Conservation (phyloP, 768 basidiomycete species). For the Vararia minispora region DNA sequence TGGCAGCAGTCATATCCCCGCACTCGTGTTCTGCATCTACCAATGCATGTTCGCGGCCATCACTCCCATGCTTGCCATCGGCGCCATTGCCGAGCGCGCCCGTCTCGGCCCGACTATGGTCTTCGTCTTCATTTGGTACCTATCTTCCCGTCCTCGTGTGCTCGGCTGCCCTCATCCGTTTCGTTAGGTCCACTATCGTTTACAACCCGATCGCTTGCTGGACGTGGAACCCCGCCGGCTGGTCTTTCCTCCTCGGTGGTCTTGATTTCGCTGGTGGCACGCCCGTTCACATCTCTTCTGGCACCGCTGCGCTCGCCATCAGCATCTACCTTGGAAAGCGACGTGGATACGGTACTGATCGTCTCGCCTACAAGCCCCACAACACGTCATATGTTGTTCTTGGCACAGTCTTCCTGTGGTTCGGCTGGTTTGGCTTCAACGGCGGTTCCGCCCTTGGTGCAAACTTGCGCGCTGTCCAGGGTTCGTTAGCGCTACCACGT, state of each 20-base stretch:
- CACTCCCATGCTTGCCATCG: constrained; percentile 85
- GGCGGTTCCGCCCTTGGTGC: constrained; percentile 87
- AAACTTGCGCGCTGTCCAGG: constrained; percentile 77
- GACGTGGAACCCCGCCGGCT: constrained; percentile 83
- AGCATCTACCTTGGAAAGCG: constrained; percentile 88
- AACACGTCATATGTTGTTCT: constrained; percentile 88
- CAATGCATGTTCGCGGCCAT: constrained; percentile 88
- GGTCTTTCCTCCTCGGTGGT: constrained; percentile 70
- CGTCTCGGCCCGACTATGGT: constrained; percentile 78
- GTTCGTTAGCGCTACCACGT: too few relatives aligned
- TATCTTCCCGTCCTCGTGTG: constrained; percentile 1
- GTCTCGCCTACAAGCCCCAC: constrained; percentile 88
- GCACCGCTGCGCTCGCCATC: constrained; percentile 83
- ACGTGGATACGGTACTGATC: constrained; percentile 82
- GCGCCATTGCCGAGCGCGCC: constrained; percentile 85
- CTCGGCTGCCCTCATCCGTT: too few relatives aligned
- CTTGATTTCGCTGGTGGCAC: constrained; percentile 94
- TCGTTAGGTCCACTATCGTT: constrained; percentile 73
- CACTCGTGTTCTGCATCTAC: constrained; percentile 72
- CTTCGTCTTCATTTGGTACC: constrained; percentile 86
- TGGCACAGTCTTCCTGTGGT: constrained; percentile 93
- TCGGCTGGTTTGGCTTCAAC: constrained; percentile 94
- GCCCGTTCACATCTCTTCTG: constrained; percentile 94
- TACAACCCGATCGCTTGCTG: constrained; percentile 95
- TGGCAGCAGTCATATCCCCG: constrained; percentile 60